A percentile compares a stretch with the other conserved stretches of the same genome.
Evolutionary conservation across 2,329 filamentous ascomycete genomes (phyloP).

Genomic region (Biscogniauxia marginata): DNA sequence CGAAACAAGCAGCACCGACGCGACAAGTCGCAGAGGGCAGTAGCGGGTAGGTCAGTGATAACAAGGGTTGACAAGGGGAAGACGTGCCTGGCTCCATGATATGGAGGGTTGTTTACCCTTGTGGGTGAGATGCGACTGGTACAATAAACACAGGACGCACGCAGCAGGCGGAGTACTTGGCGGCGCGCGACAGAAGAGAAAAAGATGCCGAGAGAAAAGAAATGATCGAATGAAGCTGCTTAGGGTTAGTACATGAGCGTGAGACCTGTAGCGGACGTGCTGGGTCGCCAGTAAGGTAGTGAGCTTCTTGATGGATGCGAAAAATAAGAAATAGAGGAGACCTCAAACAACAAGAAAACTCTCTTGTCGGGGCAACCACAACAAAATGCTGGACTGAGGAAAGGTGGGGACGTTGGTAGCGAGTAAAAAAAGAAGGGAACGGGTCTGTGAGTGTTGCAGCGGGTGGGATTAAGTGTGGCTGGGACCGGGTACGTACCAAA

Average conservation of each 20-base stretch:
- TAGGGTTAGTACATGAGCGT: constrained; percentile 15
- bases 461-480: neutral
- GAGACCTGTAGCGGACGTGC: constrained; percentile 15
- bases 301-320: constrained; percentile 18
- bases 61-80: neutral
- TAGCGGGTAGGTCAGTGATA: neutral
- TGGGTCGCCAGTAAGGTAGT: constrained; percentile 11
- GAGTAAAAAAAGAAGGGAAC: neutral
- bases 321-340: constrained; percentile 24
- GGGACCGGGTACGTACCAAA: neutral
- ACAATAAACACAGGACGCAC: constrained; percentile 26
- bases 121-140: constrained; percentile 21
- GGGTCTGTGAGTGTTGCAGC: neutral
- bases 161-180: constrained; percentile 1
- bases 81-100: constrained; percentile 27
- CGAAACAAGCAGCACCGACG: neutral
- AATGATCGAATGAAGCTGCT: constrained; percentile 5
- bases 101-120: constrained; percentile 31
- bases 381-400: constrained; percentile 17
- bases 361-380: constrained; percentile 33
- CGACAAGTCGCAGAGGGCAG: neutral
- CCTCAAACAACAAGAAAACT: constrained; percentile 31
- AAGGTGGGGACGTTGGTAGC: constrained; percentile 4
- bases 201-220: neutral
- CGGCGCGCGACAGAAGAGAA: neutral